Percentiles rank a stretch among this genome's conserved stretches.
These are phyloP conservation scores for Kernera saxatilis DNA, from an alignment of 345 rosid genomes.

Conservation along the genomic window DNA sequence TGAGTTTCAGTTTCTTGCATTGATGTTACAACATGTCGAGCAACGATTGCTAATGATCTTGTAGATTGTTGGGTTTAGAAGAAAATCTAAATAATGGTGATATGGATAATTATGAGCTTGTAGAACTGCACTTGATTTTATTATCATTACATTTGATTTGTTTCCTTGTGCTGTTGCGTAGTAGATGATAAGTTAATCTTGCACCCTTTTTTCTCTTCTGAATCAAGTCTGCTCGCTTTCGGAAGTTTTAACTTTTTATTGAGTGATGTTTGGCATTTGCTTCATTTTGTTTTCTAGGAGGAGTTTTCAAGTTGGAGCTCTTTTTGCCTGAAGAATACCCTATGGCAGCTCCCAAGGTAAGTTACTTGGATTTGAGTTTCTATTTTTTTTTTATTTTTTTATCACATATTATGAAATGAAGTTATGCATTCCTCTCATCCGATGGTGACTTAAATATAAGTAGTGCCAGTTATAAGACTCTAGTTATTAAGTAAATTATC, in stretches of 20 bases:
- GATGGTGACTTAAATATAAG: neutral
- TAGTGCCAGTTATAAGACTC: neutral
- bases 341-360: constrained; percentile 99
- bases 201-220: neutral
- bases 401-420: no score
- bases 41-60: neutral
- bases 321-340: constrained; percentile 99
- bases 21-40: neutral
- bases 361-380: neutral
- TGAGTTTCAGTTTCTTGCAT: neutral
- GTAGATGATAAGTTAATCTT: neutral
- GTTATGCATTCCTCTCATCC: neutral
- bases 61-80: neutral
- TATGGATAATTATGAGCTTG: neutral
- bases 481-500: neutral
- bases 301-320: constrained; percentile 97
- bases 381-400: neutral
- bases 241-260: neutral
- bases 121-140: neutral
- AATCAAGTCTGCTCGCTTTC: neutral
- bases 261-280: constrained; percentile 7
- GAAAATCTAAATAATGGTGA: neutral
- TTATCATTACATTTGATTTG: neutral
- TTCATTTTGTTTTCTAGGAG: constrained; percentile 47
- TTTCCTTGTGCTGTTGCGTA: neutral